Conservation (phyloP, 176 grass and related monocot genomes). For the Calamus simplicifolius region DNA sequence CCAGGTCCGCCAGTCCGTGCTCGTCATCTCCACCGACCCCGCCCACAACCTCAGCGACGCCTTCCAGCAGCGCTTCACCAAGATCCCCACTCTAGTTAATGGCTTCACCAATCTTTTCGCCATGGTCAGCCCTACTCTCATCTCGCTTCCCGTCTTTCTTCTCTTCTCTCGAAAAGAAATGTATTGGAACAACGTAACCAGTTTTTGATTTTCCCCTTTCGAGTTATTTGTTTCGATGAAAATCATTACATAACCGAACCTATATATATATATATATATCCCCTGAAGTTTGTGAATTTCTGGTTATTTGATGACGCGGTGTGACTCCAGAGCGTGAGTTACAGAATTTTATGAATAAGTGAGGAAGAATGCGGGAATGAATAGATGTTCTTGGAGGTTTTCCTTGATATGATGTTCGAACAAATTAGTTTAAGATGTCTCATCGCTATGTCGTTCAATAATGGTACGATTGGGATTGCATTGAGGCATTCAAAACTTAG, state of each 20-base stretch:
- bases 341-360: no score
- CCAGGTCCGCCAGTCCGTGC: conserved; percentile 75
- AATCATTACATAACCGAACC: not conserved
- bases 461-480: no score
- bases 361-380: no score
- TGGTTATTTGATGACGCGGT: no score
- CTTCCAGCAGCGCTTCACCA: conserved; percentile 99
- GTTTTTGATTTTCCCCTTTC: not conserved
- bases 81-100: conserved; percentile 95
- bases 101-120: conserved; percentile 96
- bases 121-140: conserved; percentile 44
- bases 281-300: no score
- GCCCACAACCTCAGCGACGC: conserved; percentile 99
- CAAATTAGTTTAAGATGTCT: no score
- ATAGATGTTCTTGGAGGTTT: no score
- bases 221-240: not conserved
- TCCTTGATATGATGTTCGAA: no score
- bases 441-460: no score
- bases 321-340: no score
- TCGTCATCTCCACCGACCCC: conserved; percentile 98
- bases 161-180: no score
- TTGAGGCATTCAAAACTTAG: no score
- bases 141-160: not conserved
- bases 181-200: not conserved
- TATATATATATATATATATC: not conserved